These are phyloP conservation scores for Teratosphaeria destructans DNA, from an alignment of 2,329 filamentous ascomycete species.

Conservation along the genomic window DNA sequence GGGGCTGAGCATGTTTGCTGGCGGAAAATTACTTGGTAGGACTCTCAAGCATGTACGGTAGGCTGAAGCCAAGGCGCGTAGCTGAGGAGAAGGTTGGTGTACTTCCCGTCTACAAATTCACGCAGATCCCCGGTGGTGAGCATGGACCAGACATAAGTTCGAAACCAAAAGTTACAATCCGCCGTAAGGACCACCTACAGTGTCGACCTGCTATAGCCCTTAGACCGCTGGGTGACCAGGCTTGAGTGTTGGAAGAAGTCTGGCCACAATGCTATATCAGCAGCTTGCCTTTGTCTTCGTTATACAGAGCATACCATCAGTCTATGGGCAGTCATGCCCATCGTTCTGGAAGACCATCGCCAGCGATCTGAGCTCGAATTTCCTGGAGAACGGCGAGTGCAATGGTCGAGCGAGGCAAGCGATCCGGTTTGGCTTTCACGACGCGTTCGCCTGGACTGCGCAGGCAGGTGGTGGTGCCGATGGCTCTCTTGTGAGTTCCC, in stretches of 20 bases:
- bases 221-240: neutral
- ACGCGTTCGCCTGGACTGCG: neutral
- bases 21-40: too few species aligned
- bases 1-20: too few species aligned
- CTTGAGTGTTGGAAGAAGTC: neutral
- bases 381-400: neutral
- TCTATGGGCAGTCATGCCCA: neutral
- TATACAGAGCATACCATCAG: neutral
- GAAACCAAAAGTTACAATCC: too few species aligned
- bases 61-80: too few species aligned
- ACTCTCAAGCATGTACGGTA: too few species aligned
- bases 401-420: neutral
- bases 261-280: neutral
- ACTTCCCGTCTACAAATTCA: too few species aligned
- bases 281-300: neutral
- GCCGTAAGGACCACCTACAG: neutral
- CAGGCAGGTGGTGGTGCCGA: neutral
- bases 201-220: neutral
- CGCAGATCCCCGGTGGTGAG: too few species aligned
- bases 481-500: neutral
- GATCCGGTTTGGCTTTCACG: neutral
- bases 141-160: too few species aligned
- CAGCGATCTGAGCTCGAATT: neutral
- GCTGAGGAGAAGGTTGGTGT: too few species aligned
- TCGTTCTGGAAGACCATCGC: neutral